Base-by-base conservation (phyloP, 129 eudicot species). In the Flaveria trinervia region DNA sequence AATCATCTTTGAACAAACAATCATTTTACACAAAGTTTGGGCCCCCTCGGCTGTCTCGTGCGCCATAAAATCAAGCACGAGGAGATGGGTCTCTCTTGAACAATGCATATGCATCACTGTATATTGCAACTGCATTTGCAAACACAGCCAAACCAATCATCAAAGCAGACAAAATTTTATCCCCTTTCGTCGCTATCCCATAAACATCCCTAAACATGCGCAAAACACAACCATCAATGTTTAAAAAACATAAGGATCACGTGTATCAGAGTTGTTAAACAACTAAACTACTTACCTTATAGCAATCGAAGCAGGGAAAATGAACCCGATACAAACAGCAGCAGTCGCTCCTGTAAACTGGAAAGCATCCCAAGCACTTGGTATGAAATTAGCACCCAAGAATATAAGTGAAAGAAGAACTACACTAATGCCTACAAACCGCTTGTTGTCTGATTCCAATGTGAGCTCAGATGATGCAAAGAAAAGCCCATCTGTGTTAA, bases 281-380 rank as follows among this genome's bases (percentile, higher is more conserved):
- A 28, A 39, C 62, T 16, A 69, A 20, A 68, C 10, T 4, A 2
- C 79, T 67, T 73, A 84, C 91, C 78, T 87, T 55, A 87, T 74
- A 79, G 88, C 81, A 54, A 87, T 79, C 11, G 88, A 79, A 44
- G 88, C 86, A 68, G 91, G 91, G 68, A 87, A 87, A 30, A 87
- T 84, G 45, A 84, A 87, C 18, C 86, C 88, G 56, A 87, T 78
- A 78, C 91, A 87, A 52, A 84, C 84, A 17, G 83, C 88, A 61
- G 88, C 79, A 20, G 91, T 84, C 8, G 91, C 86, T 79, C 91
- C 88, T 43, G 86, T 87, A 65, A 87, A 84, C 81, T 87, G 91
- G 74, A 87, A 87, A 39, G 84, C 84, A 79, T 87, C 86, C 86
- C 88, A 87, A 57, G 86, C 86, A 76, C 88, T 87, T 43, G 88